Base-by-base conservation (phyloP, 345 rosid genomes). In the Excoecaria cochinchinensis region DNA sequence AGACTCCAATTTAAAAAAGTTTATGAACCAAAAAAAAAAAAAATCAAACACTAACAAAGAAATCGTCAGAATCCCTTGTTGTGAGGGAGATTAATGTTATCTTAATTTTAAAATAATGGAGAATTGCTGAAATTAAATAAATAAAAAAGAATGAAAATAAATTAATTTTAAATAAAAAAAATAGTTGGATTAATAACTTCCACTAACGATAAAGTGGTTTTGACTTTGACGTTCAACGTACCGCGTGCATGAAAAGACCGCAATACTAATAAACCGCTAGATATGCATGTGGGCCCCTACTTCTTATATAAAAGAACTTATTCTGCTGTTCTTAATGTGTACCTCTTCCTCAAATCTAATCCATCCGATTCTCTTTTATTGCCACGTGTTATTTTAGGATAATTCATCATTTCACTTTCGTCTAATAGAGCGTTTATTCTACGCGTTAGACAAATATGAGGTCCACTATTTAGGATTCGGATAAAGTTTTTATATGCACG, bases 141-240 rank as follows among this genome's bases (percentile, higher is more conserved):
- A 31, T 31, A 31, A 31, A 31, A 31, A 31, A 31, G 2, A 31
- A 0, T 31, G 31, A 2, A 31, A 31, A 31, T 31, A 31, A 31
- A 31, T 0, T 31, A 31, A 31, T n/a, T n/a, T n/a, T n/a, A n/a
- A 46, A 9, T 13, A 58, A 58, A 15, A n/a, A 25, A 46, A 1
- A 40, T n/a, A 8, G 47, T 64, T 48, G 1, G 21, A 8, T 1
- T 16, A 62, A 50, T 74, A 77, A 71, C 83, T 78, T 80, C 76
- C 78, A 58, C 17, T 46, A 53, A 69, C 53, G 68, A 76, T 22
- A 78, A 72, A 78, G 86, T 77, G 51, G 3, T 57, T 56, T 82
- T 77, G 78, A 72, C 80, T 72, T 58, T 6, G 55, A 71, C 4
- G 36, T 63, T 22, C 77, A 65, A 73, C 80, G 75, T 64, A 75